phyloP scores from a whole-genome alignment of 2,329 filamentous ascomycete genomes.

The Scedosporium boydii region DNA sequence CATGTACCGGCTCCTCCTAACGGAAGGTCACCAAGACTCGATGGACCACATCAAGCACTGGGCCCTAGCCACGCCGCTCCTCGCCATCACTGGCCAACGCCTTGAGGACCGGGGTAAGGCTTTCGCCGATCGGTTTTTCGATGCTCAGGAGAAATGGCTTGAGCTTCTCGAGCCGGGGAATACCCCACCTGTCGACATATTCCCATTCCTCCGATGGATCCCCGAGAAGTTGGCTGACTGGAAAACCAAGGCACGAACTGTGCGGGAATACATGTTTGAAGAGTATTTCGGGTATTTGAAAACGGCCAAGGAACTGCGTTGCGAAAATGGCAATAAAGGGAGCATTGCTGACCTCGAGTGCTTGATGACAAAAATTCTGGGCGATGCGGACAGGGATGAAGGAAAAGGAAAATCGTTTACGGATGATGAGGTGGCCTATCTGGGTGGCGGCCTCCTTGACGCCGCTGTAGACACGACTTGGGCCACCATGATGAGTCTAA shows the following conservation, averaged over 20 bases:
- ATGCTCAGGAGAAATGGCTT: constrained; percentile 14
- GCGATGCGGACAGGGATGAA: constrained; percentile 11
- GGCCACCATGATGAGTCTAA: constrained; percentile 14
- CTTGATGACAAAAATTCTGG: constrained; percentile 12
- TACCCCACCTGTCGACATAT: constrained; percentile 17
- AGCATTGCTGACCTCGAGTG: background rate
- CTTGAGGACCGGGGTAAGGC: constrained; percentile 9
- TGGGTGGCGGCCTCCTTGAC: constrained; percentile 13
- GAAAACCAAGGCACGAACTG: constrained; percentile 13
- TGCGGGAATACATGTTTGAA: constrained; percentile 13
- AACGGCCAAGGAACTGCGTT: constrained; percentile 1
- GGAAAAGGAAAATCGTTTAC: background rate
- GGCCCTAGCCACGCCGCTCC: constrained; percentile 16
- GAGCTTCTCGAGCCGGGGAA: constrained; percentile 16
- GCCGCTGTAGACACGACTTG: constrained; percentile 17
- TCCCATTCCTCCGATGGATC: constrained; percentile 13
- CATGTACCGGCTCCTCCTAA: constrained; percentile 11
- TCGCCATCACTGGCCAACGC: constrained; percentile 14
- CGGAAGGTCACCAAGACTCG: constrained; percentile 9
- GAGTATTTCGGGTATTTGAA: constrained; percentile 4
- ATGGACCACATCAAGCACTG: constrained; percentile 12
- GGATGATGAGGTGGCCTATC: constrained; percentile 13
- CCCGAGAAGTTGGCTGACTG: constrained; percentile 13
- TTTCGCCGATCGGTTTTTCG: constrained; percentile 13
- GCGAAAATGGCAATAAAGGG: background rate